Evolutionary conservation across 805 yeast species (phyloP).

Genomic region (Saturnispora silvae): DNA sequence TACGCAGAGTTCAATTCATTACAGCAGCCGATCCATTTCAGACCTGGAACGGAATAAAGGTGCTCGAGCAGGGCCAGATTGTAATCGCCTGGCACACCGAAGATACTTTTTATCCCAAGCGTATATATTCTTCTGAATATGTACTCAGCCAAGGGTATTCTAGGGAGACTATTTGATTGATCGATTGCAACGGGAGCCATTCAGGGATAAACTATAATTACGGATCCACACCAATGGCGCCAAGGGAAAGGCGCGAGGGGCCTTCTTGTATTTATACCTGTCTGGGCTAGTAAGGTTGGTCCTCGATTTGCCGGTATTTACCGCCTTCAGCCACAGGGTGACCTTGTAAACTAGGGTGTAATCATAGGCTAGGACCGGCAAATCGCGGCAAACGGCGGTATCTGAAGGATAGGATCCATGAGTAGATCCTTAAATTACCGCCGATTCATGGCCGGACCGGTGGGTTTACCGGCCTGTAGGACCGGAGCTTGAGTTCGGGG

Average conservation of each 20-base stretch:
- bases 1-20: conserved; percentile 87
- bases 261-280: too few species aligned
- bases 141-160: conserved; percentile 52
- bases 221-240: too few species aligned
- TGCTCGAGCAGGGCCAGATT: conserved; percentile 60
- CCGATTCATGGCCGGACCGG: too few species aligned
- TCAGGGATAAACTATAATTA: too few species aligned
- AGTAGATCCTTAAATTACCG: too few species aligned
- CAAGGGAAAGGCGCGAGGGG: too few species aligned
- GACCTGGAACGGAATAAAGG: conserved; percentile 36
- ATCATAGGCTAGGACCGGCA: background rate
- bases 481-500: too few species aligned
- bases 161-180: background rate
- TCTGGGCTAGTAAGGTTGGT: too few species aligned
- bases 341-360: background rate
- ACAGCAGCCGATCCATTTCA: conserved; percentile 75
- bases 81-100: conserved; percentile 78
- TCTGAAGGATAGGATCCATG: background rate
- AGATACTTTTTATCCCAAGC: conserved; percentile 47
- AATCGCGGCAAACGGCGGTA: background rate
- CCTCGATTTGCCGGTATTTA: too few species aligned
- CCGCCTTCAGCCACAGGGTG: too few species aligned
- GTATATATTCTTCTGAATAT: conserved; percentile 48
- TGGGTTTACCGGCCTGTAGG: too few species aligned
- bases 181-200: conserved; percentile 17